Evolutionary conservation across 352 stramenopile species (phyloP).

Genomic region (Phytophthora agathidicida): DNA sequence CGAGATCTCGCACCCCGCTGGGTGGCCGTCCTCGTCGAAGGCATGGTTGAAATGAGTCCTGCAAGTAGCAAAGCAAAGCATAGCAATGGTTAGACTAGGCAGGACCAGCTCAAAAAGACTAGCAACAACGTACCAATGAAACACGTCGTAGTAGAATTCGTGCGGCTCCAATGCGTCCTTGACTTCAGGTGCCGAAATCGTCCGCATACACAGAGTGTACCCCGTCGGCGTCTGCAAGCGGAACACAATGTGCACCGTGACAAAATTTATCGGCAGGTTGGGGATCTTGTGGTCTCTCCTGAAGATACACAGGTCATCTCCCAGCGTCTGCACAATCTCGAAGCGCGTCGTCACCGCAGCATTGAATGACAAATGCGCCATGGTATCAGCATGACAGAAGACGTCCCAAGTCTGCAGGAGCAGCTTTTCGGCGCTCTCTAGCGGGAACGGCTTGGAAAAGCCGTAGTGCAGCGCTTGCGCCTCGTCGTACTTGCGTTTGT

Average conservation of each 20-base stretch:
- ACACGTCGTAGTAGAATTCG: conserved; percentile 69
- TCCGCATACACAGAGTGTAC: conserved; percentile 65
- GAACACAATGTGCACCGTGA: conserved; percentile 67
- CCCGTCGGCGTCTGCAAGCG: conserved; percentile 61
- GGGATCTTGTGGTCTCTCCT: conserved; percentile 58
- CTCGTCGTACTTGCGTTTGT: conserved; percentile 49
- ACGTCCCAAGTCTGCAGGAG: conserved; percentile 52
- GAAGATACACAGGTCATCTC: conserved; percentile 64
- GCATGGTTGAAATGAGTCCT: conserved; percentile 66
- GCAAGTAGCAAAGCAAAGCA: not conserved
- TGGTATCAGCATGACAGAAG: conserved; percentile 44
- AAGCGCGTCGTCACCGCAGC: conserved; percentile 48
- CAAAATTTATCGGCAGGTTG: conserved; percentile 50
- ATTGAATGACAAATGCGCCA: conserved; percentile 55
- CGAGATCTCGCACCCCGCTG: conserved; percentile 56
- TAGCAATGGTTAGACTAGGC: not conserved
- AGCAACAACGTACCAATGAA: conserved; percentile 49
- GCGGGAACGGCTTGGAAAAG: conserved; percentile 49
- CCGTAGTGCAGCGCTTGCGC: conserved; percentile 42
- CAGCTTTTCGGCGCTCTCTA: conserved; percentile 40
- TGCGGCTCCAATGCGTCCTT: conserved; percentile 45
- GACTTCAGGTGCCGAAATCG: conserved; percentile 56
- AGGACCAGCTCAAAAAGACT: not conserved
- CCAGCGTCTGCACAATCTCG: conserved; percentile 55
- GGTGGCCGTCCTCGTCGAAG: conserved; percentile 39